Evolutionary conservation across 2,329 filamentous ascomycete genomes (phyloP), one percentile per base, ranked within the genome.

Genomic region (Epichloe elymi): DNA sequence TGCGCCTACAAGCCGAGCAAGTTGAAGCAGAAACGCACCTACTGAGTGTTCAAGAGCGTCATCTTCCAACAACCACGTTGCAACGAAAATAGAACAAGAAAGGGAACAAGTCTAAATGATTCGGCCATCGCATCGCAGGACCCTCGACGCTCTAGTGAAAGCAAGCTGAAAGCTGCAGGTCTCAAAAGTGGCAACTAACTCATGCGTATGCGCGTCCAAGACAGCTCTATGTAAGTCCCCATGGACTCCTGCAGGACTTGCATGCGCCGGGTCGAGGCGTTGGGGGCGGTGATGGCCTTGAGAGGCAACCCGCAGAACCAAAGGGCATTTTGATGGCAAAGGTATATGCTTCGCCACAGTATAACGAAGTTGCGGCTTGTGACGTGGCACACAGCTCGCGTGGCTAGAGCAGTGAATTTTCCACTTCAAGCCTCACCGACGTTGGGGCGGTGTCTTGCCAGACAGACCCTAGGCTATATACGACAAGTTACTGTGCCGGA

Each of bases 301-400:
- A 36, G 56, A 57, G 56, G 54, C 51, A 56, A 48, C 55, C 50
- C 30, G 41, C 51, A 44, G 30, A 50, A 44, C 15, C 42, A 42
- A 51, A 26, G 56, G 56, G 19, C 19, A 48, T 47, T 37, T 42
- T 48, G 26, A 33, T 15, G 30, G 30, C 38, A n/a, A 40, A 46
- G 2, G 42, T 3, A 10, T 17, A n/a, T 60, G 61, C 69, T 70
- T 63, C 67, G 68, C 69, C 69, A 70, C 68, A 64, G 51, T 51
- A 54, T 54, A 56, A 33, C 36, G 20, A 37, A 43, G 40, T 49
- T 57, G 50, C 48, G 48, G 56, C 47, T 54, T 54, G 49, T 69
- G 69, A 72, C 70, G 70, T 73, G 70, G 69, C 70, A 69, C 70
- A 69, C 55, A 51, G 59, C 53, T 57, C 57, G 55, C 62, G 62